Conservation (phyloP, 2,329 filamentous ascomycete genomes). For the Claviceps paspali region DNA sequence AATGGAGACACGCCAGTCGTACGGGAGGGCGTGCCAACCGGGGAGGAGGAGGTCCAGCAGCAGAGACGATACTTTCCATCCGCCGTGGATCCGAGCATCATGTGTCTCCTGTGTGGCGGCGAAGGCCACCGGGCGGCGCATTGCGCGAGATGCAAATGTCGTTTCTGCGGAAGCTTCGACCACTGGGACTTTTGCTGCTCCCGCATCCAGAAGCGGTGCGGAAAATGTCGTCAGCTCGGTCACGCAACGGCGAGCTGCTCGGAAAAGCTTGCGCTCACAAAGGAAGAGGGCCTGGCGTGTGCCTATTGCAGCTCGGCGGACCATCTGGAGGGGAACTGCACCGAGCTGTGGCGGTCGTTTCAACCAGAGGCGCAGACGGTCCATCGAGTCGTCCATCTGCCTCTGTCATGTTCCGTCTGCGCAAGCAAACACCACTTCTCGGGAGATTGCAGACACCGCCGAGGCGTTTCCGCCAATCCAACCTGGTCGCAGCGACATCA, state of each 20-base stretch:
- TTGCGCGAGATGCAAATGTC: conserved; percentile 33
- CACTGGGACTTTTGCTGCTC: conserved; percentile 39
- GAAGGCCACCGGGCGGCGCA: conserved; percentile 27
- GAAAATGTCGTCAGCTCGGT: conserved; percentile 47
- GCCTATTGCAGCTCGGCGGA: conserved; percentile 39
- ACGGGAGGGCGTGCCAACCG: conserved; percentile 13
- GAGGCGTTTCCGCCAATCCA: conserved; percentile 15
- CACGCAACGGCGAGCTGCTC: conserved; percentile 36
- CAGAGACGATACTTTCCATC: conserved; percentile 37
- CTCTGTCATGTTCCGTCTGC: conserved; percentile 40
- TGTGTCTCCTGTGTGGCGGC: conserved; percentile 37
- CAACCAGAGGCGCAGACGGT: conserved; percentile 22
- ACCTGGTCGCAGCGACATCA: conserved; percentile 39
- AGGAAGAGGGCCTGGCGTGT: conserved; percentile 41
- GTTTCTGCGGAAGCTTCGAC: conserved; percentile 27
- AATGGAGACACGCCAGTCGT: conserved; percentile 4
- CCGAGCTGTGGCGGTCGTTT: conserved; percentile 45
- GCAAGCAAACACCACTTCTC: conserved; percentile 40
- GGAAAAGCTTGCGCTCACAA: conserved; percentile 37
- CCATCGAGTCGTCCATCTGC: conserved; percentile 33
- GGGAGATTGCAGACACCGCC: conserved; percentile 31
- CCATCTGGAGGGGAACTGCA: conserved; percentile 46
- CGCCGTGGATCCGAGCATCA: conserved; percentile 22
- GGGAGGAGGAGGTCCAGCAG: conserved; percentile 21
- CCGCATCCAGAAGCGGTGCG: conserved; percentile 30